Evolutionary conservation across 2,329 filamentous ascomycete species (phyloP).

Genomic region (Amphichorda felina): DNA sequence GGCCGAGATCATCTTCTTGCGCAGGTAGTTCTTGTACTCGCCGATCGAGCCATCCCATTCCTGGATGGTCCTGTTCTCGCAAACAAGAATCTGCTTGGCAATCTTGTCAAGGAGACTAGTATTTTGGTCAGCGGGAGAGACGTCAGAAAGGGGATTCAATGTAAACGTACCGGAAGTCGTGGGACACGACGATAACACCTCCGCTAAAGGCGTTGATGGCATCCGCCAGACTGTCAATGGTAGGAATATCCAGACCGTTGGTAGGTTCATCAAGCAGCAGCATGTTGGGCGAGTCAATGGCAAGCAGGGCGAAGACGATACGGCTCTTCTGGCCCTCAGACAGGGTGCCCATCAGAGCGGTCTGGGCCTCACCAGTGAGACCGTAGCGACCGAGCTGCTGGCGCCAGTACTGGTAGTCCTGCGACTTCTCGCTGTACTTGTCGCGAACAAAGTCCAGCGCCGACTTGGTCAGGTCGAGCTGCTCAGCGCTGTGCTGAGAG

Average conservation of each 20-base stretch:
- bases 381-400: constrained; percentile 95
- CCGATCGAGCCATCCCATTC: constrained; percentile 83
- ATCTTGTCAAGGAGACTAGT: constrained; percentile 92
- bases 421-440: constrained; percentile 78
- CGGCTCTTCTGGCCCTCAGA: constrained; percentile 96
- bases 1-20: constrained; percentile 93
- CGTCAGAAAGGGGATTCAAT: constrained; percentile 7
- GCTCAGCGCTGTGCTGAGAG: constrained; percentile 96
- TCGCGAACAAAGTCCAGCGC: constrained; percentile 95
- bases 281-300: constrained; percentile 97
- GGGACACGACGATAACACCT: constrained; percentile 94
- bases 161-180: constrained; percentile 79
- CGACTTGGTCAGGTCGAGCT: constrained; percentile 96
- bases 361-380: constrained; percentile 85
- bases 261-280: constrained; percentile 95
- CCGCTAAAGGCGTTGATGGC: constrained; percentile 94
- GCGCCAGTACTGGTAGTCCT: constrained; percentile 99
- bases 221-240: constrained; percentile 93
- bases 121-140: not conserved
- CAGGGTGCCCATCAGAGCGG: constrained; percentile 91
- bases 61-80: constrained; percentile 91
- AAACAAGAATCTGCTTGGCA: constrained; percentile 98
- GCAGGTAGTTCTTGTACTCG: constrained; percentile 95
- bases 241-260: constrained; percentile 98
- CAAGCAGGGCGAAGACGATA: constrained; percentile 93